Evolutionary conservation across 2,329 filamentous ascomycete genomes (phyloP), one percentile per base, ranked within the genome.

Genomic region (Nannizziopsis barbatae): DNA sequence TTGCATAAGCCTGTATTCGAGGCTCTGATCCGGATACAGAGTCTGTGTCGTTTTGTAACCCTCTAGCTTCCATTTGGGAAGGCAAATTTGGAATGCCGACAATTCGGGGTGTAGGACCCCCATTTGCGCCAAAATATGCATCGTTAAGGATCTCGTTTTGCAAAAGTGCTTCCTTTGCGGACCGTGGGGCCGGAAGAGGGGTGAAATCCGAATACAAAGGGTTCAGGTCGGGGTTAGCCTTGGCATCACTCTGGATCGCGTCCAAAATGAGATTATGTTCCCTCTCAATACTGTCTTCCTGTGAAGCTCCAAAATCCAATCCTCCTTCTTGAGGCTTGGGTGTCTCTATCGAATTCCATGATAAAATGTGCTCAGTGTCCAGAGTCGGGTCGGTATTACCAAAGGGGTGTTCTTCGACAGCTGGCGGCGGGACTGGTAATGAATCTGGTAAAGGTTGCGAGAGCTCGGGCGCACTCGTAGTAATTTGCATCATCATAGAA

Each of bases 1-100:
- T 79, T 36, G 79, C 79, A 62, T 77, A 82, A 31, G 77, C 79
- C 54, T 75, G 72, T 52, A 79, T 75, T 42, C 64, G 61, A 40
- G 67, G 67, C 52, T 70, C 67, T 1, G 67, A 69, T 12, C 65
- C 67, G 14, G 61, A 59, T 30, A 63, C 56, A n/a, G 66, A 69
- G 11, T 60, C 58, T 2, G 58, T 53, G 15, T 60, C 61, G 52
- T 65, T 61, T 38, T 62, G 61, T 40, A 51, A 51, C 11, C 60
- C 38, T 43, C 52, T 49, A 2, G 53, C 48, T 6, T 58, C 57
- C 4, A 57, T 56, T 47, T 66, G 66, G 37, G 61, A 59, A 30
- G 56, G 52, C 11, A 57, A n/a, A 31, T 59, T 56, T 2, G 58
- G 57, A 44, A 52, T 53, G n/a, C 52, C 50, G 14, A 55, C 52